Evolutionary conservation across 2,329 filamentous ascomycete species (phyloP).

Genomic region (Aureobasidium sp.): DNA sequence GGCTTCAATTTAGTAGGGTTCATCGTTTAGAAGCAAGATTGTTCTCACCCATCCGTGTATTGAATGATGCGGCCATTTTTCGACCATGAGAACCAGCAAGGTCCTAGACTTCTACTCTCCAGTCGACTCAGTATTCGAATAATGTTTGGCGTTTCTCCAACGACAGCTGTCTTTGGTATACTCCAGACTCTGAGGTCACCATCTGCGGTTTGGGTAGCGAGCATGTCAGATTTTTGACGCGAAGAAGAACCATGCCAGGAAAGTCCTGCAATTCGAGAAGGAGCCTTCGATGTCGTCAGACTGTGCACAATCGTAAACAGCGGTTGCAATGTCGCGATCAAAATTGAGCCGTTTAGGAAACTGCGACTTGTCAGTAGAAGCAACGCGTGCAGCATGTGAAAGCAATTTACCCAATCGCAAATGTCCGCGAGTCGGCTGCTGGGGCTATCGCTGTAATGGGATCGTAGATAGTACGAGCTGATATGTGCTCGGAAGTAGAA

Average conservation of each 20-base stretch:
- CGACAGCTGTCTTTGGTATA: conserved; percentile 70
- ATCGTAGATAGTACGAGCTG: conserved; percentile 85
- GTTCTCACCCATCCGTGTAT: conserved; percentile 73
- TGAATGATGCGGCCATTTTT: conserved; percentile 96
- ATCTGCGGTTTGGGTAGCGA: conserved; percentile 85
- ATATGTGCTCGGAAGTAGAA: conserved; percentile 85
- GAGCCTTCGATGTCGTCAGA: conserved; percentile 72
- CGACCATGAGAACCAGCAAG: conserved; percentile 97
- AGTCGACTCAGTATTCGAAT: conserved; percentile 78
- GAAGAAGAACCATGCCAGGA: conserved; percentile 96
- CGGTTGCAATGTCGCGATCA: conserved; percentile 83
- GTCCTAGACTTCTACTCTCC: conserved; percentile 64
- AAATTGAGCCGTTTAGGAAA: conserved; percentile 88
- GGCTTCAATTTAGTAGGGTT: not conserved
- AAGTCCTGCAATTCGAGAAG: conserved; percentile 79
- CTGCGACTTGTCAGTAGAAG: conserved; percentile 39
- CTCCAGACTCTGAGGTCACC: conserved; percentile 96
- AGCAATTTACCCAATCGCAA: conserved; percentile 74
- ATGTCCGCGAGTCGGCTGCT: conserved; percentile 81
- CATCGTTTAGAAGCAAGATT: not conserved
- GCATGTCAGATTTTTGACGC: conserved; percentile 95
- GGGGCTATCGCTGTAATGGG: conserved; percentile 91
- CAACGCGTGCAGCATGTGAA: not conserved
- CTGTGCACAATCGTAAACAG: conserved; percentile 93
- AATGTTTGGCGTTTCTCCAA: conserved; percentile 68